Evolutionary conservation across 148 eudicot species (phyloP).

Genomic region (Beta vulgaris): DNA sequence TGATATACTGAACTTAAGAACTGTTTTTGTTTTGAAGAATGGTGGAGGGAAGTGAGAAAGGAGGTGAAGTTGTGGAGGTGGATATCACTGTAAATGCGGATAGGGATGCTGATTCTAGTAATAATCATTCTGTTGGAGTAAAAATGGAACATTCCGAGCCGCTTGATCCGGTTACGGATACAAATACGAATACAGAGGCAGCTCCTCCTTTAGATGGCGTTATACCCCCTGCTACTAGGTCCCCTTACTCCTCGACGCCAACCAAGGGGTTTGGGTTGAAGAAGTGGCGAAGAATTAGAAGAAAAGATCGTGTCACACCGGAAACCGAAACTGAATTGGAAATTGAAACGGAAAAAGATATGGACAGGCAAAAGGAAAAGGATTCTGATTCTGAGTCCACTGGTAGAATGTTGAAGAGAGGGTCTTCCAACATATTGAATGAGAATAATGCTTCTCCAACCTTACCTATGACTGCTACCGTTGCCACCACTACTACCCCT

Average conservation of each 20-base stretch:
- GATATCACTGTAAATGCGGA: no score
- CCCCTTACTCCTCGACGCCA: not conserved
- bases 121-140: no score
- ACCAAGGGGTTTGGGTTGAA: conserved; percentile 67
- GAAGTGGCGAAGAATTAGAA: conserved; percentile 75
- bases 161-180: no score
- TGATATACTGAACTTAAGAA: no score
- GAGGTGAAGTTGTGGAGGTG: no score
- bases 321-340: conserved; percentile 21
- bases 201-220: no score
- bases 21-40: no score
- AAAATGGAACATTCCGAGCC: no score
- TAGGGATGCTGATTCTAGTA: no score
- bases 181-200: not conserved
- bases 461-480: no score
- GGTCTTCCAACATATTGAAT: conserved; percentile 25
- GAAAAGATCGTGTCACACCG: conserved; percentile 32
- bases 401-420: conserved; percentile 47
- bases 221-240: not conserved
- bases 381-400: conserved; percentile 32
- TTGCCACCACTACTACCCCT: no score
- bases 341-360: conserved; percentile 31
- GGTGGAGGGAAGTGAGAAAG: no score
- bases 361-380: conserved; percentile 28
- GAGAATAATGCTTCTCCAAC: conserved; percentile 28